Percentiles rank a stretch among this genome's conserved stretches.
phyloP scores from a whole-genome alignment of 1,284 basidiomycete genomes.

The Grifola frondosa region DNA sequence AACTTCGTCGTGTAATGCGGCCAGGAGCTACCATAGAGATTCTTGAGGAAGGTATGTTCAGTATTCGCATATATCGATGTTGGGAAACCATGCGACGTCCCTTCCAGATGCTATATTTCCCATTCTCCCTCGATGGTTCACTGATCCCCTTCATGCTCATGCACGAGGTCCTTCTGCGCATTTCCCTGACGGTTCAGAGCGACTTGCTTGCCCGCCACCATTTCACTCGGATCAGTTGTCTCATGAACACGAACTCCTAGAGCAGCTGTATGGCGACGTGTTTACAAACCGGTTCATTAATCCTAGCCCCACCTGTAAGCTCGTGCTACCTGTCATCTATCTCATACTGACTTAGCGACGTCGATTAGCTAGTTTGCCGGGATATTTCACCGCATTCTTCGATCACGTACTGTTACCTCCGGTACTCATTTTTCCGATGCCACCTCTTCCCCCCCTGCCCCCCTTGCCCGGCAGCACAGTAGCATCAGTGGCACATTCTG shows the following conservation, averaged over 20 bases:
- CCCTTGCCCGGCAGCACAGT: constrained; percentile 42
- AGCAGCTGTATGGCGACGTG: constrained; percentile 34
- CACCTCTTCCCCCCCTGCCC: constrained; percentile 64
- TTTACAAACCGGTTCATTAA: constrained; percentile 39
- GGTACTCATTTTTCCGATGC: constrained; percentile 64
- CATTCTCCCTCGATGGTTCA: constrained; percentile 37
- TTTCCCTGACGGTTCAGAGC: constrained; percentile 21
- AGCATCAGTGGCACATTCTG: constrained; percentile 1
- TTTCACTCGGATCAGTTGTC: constrained; percentile 18
- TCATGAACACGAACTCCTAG: constrained; percentile 37
- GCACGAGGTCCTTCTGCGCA: constrained; percentile 21
- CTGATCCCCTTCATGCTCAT: constrained; percentile 32
- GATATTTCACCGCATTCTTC: constrained; percentile 71
- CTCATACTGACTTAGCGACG: not conserved
- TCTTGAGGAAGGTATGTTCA: constrained; percentile 61
- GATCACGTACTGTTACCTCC: constrained; percentile 62
- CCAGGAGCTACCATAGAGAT: constrained; percentile 71
- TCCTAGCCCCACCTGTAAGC: constrained; percentile 32
- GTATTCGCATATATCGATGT: not conserved
- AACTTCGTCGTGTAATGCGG: constrained; percentile 64
- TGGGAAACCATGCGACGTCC: not conserved
- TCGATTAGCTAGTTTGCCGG: constrained; percentile 58
- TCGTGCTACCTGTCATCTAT: not conserved
- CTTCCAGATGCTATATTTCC: constrained; percentile 36
- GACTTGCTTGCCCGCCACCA: constrained; percentile 9